Evolutionary conservation across 805 yeast species (phyloP).

Genomic region (Komagataella pastoris): DNA sequence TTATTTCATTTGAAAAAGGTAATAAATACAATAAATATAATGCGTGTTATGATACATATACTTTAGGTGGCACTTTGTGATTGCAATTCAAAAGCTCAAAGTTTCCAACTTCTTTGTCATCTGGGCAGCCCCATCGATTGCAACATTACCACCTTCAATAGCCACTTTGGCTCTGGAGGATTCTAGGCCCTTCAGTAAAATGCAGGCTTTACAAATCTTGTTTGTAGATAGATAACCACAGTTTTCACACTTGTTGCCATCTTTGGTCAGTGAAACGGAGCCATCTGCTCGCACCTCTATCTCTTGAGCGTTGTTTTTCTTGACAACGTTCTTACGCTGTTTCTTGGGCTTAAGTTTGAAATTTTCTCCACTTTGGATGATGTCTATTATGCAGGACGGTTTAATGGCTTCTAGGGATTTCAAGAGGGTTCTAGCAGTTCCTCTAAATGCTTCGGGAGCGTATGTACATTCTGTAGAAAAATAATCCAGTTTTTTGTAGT

Average conservation of each 20-base stretch:
- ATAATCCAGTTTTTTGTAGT: conserved; percentile 87
- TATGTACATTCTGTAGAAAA: conserved; percentile 96
- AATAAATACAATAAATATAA: neutral
- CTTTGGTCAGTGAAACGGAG: conserved; percentile 35
- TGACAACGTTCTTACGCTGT: conserved; percentile 20
- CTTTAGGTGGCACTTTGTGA: too few species aligned
- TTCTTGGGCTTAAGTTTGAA: conserved; percentile 51
- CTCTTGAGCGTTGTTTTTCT: conserved; percentile 21
- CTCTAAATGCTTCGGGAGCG: conserved; percentile 97
- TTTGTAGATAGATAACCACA: conserved; percentile 92
- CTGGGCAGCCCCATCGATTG: conserved; percentile 53
- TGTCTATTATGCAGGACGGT: conserved; percentile 89
- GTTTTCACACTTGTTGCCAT: conserved; percentile 68
- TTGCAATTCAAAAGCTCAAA: conserved; percentile 36
- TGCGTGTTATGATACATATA: neutral
- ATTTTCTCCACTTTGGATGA: conserved; percentile 88
- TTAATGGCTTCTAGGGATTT: conserved; percentile 82
- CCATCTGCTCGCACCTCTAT: conserved; percentile 50
- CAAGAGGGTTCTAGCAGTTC: conserved; percentile 88
- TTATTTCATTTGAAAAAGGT: conserved; percentile 51
- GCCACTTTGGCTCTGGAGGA: conserved; percentile 52
- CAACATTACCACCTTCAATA: conserved; percentile 33
- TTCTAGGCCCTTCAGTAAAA: conserved; percentile 74
- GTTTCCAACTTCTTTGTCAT: conserved; percentile 48
- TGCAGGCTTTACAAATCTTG: conserved; percentile 85